phyloP scores from a whole-genome alignment of 257 asterid species.

The Avicennia marina region DNA sequence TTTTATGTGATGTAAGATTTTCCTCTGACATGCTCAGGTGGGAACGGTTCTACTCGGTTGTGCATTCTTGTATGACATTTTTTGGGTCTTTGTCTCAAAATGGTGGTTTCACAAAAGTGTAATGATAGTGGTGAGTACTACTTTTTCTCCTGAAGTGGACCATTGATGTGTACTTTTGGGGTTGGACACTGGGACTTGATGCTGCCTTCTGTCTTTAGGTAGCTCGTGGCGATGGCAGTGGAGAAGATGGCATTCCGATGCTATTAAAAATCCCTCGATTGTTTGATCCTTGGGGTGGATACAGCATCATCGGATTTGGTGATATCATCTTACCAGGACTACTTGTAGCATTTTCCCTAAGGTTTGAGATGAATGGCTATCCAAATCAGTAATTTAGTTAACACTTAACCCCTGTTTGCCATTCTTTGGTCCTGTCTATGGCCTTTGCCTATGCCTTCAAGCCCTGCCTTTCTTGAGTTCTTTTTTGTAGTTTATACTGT shows the following conservation, averaged over 20 bases:
- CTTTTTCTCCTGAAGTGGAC: too few relatives aligned
- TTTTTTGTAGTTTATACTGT: too few relatives aligned
- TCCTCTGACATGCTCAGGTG: too few relatives aligned
- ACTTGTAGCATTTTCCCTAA: slow-evolving; percentile 57
- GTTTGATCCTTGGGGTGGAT: slow-evolving; percentile 98
- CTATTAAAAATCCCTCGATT: slow-evolving; percentile 80
- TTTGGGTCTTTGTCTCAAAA: slow-evolving; percentile 94
- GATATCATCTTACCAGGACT: slow-evolving; percentile 89
- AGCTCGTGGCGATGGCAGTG: slow-evolving; percentile 94
- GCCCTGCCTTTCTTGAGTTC: too few relatives aligned
- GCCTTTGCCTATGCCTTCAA: too few relatives aligned
- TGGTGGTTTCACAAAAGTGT: slow-evolving; percentile 92
- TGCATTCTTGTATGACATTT: slow-evolving; percentile 87
- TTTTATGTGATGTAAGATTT: too few relatives aligned
- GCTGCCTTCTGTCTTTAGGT: slow-evolving; percentile 43
- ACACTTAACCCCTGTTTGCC: too few relatives aligned
- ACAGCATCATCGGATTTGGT: slow-evolving; percentile 89
- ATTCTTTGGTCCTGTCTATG: too few relatives aligned
- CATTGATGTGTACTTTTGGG: too few relatives aligned
- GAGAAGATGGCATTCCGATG: slow-evolving; percentile 97
- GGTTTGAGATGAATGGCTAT: slow-evolving; percentile 24
- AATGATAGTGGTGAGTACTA: slow-evolving; percentile 85
- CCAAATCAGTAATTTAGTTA: background rate
- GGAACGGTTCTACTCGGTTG: slow-evolving; percentile 92
- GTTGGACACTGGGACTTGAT: background rate